phyloP scores from a whole-genome alignment of 164 flowering plant genomes.

The Warburgia ugandensis region DNA sequence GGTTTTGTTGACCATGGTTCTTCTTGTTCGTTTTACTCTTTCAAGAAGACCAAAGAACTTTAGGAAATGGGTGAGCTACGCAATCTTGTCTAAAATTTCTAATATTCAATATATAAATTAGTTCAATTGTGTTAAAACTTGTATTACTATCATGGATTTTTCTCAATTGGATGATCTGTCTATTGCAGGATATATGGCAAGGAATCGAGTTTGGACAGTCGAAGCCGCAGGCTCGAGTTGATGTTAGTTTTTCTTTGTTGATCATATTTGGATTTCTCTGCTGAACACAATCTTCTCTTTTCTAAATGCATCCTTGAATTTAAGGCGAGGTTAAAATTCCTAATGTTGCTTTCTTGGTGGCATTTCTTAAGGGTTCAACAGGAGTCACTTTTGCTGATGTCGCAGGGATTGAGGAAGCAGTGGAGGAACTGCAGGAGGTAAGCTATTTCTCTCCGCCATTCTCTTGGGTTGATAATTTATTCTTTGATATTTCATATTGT shows the following conservation, averaged over 20 bases:
- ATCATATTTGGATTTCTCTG: slow-evolving; percentile 1
- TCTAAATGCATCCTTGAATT: not conserved
- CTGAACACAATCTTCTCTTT: not conserved
- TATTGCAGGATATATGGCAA: slow-evolving; percentile 81
- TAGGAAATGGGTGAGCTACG: slow-evolving; percentile 65
- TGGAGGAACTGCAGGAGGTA: slow-evolving; percentile 96
- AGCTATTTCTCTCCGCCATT: not conserved
- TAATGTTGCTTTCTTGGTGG: slow-evolving; percentile 8
- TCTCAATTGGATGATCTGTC: not conserved
- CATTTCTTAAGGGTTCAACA: slow-evolving; percentile 69
- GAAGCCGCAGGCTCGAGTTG: slow-evolving; percentile 96
- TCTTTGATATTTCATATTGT: too few relatives aligned
- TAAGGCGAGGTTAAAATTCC: not conserved
- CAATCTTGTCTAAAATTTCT: not conserved
- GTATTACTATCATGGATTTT: not conserved
- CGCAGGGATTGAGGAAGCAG: slow-evolving; percentile 98
- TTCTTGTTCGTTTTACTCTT: slow-evolving; percentile 80
- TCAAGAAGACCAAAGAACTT: slow-evolving; percentile 90
- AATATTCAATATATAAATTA: slow-evolving; percentile 2
- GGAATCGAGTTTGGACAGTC: slow-evolving; percentile 90
- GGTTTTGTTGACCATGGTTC: slow-evolving; percentile 61
- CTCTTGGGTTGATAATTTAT: too few relatives aligned
- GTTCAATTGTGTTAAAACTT: not conserved
- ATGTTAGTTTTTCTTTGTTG: slow-evolving; percentile 46
- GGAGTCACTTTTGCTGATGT: slow-evolving; percentile 82